Evolutionary conservation across 192 early-diverging fungal species (phyloP).

Genomic region (Podila epigama): DNA sequence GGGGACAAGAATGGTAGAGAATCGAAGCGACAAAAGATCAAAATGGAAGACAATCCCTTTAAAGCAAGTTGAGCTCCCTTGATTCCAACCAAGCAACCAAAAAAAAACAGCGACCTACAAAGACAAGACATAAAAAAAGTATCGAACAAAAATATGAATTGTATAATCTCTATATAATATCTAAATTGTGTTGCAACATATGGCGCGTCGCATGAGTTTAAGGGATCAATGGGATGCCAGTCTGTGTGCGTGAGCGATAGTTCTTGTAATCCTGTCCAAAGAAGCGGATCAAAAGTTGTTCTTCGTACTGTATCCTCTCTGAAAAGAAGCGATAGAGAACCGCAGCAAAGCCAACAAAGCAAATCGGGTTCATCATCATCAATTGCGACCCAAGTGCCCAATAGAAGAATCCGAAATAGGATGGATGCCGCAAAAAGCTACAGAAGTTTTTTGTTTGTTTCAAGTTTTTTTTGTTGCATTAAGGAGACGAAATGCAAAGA

Average conservation of each 20-base stretch:
- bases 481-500: neutral
- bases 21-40: neutral
- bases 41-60: neutral
- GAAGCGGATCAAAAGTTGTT: conserved; percentile 73
- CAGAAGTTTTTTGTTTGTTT: too few relatives aligned
- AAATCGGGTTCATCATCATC: conserved; percentile 82
- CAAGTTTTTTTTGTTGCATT: too few relatives aligned
- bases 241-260: conserved; percentile 71
- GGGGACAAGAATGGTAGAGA: neutral
- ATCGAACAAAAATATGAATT: too few relatives aligned
- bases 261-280: conserved; percentile 82
- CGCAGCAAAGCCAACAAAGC: conserved; percentile 66
- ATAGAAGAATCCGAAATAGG: conserved; percentile 95
- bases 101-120: neutral
- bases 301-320: conserved; percentile 81
- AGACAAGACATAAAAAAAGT: too few relatives aligned
- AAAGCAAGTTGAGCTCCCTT: neutral
- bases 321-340: conserved; percentile 81
- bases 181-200: neutral
- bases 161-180: too few relatives aligned
- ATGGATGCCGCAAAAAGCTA: conserved; percentile 88
- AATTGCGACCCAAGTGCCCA: conserved; percentile 87
- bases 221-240: conserved; percentile 75
- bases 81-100: too few relatives aligned
- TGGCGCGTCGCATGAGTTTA: conserved; percentile 2